These are phyloP conservation scores for Tolypocladium paradoxum DNA, from an alignment of 2,329 filamentous ascomycete genomes.

Conservation along the genomic window DNA sequence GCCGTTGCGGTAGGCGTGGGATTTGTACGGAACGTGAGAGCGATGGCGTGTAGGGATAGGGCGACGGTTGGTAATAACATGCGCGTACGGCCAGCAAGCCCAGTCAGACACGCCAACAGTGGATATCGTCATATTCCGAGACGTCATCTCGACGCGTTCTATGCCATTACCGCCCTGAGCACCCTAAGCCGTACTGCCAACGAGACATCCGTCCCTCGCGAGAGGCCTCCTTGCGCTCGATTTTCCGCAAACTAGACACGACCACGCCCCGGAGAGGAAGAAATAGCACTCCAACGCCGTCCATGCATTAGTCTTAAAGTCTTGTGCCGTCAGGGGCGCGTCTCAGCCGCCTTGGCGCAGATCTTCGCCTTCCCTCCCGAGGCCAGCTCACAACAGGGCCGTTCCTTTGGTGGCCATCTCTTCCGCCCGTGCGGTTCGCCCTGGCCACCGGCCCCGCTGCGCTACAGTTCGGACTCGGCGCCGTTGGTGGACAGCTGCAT, in stretches of 20 bases:
- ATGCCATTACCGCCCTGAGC: not conserved
- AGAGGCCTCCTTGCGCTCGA: not conserved
- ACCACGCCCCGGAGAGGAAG: not conserved
- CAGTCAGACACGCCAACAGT: not conserved
- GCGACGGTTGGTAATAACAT: too few species aligned
- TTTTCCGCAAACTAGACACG: not conserved
- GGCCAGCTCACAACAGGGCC: not conserved
- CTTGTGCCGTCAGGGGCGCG: not conserved
- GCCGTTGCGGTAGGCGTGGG: conserved; percentile 16
- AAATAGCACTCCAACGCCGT: conserved; percentile 16
- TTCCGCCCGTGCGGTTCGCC: conserved; percentile 1
- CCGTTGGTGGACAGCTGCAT: conserved; percentile 47
- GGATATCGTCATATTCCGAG: not conserved
- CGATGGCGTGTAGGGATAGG: too few species aligned
- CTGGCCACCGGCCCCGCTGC: conserved; percentile 2
- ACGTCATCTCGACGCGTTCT: not conserved
- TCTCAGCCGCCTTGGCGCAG: not conserved
- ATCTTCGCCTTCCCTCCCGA: not conserved
- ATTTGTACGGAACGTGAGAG: not conserved
- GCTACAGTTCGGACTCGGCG: conserved; percentile 44
- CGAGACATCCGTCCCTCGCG: not conserved
- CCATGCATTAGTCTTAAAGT: conserved; percentile 18
- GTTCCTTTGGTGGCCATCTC: not conserved
- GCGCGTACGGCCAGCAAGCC: too few species aligned
- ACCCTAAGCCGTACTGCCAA: conserved; percentile 1